A percentile compares a stretch with the other conserved stretches of the same genome.
Conservation (phyloP, 1,139 yeast genomes). For the Candida sp. region DNA sequence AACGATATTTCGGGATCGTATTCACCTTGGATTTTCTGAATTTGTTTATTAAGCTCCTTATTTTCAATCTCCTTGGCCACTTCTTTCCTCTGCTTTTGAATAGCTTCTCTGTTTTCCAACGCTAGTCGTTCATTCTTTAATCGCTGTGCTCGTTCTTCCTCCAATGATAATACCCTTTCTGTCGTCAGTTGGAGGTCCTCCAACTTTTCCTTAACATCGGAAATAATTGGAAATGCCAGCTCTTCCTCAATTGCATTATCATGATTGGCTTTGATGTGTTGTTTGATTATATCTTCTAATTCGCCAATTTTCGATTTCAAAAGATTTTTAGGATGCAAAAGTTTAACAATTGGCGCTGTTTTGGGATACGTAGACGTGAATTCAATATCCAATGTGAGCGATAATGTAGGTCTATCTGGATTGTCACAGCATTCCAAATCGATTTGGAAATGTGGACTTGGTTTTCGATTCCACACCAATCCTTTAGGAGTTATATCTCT, state of each 20-base stretch:
- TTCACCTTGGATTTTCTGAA: conserved; percentile 48
- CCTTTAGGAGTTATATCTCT: conserved; percentile 57
- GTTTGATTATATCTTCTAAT: conserved; percentile 48
- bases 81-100: conserved; percentile 21
- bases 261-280: conserved; percentile 23
- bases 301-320: conserved; percentile 54
- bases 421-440: conserved; percentile 43
- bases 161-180: conserved; percentile 78
- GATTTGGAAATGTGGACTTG: conserved; percentile 75
- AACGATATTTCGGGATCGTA: conserved; percentile 31
- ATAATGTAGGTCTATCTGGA: conserved; percentile 46
- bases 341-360: conserved; percentile 66
- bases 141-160: conserved; percentile 76
- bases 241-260: conserved; percentile 57
- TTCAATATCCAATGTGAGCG: conserved; percentile 60
- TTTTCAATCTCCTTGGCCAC: conserved; percentile 26
- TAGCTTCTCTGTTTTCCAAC: conserved; percentile 30
- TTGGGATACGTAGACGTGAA: conserved; percentile 88
- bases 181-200: conserved; percentile 69
- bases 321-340: conserved; percentile 60
- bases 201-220: conserved; percentile 55
- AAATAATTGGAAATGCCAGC: conserved; percentile 57
- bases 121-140: conserved; percentile 56
- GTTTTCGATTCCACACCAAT: conserved; percentile 80
- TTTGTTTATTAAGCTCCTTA: conserved; percentile 51